A percentile compares a stretch with the other conserved stretches of the same genome.
Evolutionary conservation across 2,329 filamentous ascomycete genomes (phyloP).

Genomic region (Colletotrichum higginsianum): DNA sequence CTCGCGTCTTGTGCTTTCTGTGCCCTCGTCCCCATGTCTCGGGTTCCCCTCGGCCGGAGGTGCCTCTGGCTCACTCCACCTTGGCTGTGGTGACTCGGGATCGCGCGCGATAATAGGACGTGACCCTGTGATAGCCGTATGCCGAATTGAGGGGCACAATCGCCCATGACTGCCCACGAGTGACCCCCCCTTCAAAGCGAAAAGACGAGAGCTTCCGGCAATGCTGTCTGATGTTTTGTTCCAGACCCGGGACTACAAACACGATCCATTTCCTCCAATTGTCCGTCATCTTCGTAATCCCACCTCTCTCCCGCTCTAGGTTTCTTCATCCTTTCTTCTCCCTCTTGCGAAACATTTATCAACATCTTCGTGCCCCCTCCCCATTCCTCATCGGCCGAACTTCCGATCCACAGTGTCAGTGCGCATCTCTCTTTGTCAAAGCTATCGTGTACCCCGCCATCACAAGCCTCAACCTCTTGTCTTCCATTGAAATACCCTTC

Average conservation of each 20-base stretch:
- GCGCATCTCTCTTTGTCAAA: conserved; percentile 25
- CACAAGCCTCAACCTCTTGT: conserved; percentile 27
- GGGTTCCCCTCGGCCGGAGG: conserved; percentile 49
- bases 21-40: conserved; percentile 38
- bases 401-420: conserved; percentile 11
- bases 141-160: conserved; percentile 40
- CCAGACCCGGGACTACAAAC: conserved; percentile 35
- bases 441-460: conserved; percentile 28
- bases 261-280: conserved; percentile 24
- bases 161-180: conserved; percentile 9
- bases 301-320: conserved; percentile 19
- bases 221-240: conserved; percentile 33
- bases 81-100: conserved; percentile 40
- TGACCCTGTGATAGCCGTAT: conserved; percentile 40
- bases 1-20: conserved; percentile 10
- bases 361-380: background rate
- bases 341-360: conserved; percentile 30
- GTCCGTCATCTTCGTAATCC: conserved; percentile 34
- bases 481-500: conserved; percentile 3
- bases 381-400: conserved; percentile 20
- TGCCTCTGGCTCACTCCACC: conserved; percentile 35
- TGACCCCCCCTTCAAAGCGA: conserved; percentile 6
- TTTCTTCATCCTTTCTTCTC: conserved; percentile 25
- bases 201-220: conserved; percentile 34
- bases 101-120: conserved; percentile 33